phyloP scores from a whole-genome alignment of 2,329 filamentous ascomycete species.

The Triangularia setosa region DNA sequence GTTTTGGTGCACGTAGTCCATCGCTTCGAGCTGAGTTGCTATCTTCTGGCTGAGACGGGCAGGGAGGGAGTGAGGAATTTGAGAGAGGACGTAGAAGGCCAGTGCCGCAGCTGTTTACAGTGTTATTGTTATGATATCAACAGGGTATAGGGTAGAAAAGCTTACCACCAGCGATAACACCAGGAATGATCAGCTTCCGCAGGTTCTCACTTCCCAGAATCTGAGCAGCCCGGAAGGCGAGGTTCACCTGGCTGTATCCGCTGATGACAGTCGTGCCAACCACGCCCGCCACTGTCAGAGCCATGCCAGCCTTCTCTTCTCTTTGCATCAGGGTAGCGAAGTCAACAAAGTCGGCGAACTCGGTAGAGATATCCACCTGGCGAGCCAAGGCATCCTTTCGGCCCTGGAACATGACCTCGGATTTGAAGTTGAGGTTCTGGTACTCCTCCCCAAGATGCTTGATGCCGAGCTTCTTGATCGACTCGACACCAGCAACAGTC shows the following conservation, averaged over 20 bases:
- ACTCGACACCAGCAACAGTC: constrained; percentile 76
- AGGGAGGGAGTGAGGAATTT: constrained; percentile 86
- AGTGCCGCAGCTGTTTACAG: constrained; percentile 61
- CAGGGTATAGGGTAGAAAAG: constrained; percentile 5
- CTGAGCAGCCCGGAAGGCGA: constrained; percentile 74
- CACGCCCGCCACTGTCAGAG: constrained; percentile 83
- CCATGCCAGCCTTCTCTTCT: constrained; percentile 97
- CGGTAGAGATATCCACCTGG: constrained; percentile 81
- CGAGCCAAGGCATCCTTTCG: constrained; percentile 76
- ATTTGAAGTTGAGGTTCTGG: constrained; percentile 78
- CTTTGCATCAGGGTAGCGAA: constrained; percentile 74
- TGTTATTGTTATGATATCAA: constrained; percentile 28
- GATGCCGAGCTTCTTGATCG: constrained; percentile 84
- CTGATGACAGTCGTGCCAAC: constrained; percentile 78
- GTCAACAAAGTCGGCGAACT: constrained; percentile 92
- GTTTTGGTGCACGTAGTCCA: constrained; percentile 93
- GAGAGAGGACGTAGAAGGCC: constrained; percentile 74
- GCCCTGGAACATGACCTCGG: constrained; percentile 90
- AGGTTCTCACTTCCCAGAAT: constrained; percentile 78
- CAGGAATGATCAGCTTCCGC: constrained; percentile 74
- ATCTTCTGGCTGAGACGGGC: constrained; percentile 83
- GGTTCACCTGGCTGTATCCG: constrained; percentile 84
- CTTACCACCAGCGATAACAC: constrained; percentile 70
- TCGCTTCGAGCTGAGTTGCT: constrained; percentile 68
- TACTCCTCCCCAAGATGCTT: constrained; percentile 86